A percentile compares a stretch with the other conserved stretches of the same genome.
Evolutionary conservation across 495 filamentous ascomycete genomes (phyloP).

Genomic region (Penicillium soppii): DNA sequence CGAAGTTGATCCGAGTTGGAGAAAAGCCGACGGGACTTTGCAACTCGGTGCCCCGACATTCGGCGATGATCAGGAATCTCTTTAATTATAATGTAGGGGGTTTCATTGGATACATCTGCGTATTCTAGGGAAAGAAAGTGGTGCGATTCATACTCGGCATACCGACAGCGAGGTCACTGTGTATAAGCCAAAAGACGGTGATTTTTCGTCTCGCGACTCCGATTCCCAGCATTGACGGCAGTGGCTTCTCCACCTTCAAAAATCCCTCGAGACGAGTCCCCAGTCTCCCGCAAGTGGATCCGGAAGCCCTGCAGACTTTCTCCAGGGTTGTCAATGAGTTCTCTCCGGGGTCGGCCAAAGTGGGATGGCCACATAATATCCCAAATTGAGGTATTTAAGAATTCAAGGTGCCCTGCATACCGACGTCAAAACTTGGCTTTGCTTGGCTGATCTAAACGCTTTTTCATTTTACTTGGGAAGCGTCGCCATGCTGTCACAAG

Average conservation of each 20-base stretch:
- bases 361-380: not conserved
- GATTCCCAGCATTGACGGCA: not conserved
- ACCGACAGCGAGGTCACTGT: not conserved
- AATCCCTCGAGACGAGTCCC: not conserved
- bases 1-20: not conserved
- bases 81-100: too few relatives aligned
- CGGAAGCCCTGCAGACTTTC: not conserved
- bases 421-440: not conserved
- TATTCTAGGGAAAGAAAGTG: too few relatives aligned
- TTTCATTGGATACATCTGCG: too few relatives aligned
- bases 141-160: not conserved
- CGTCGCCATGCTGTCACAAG: not conserved
- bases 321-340: not conserved
- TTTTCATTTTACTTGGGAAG: not conserved
- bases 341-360: not conserved
- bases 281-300: not conserved
- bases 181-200: not conserved
- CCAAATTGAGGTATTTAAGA: not conserved
- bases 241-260: not conserved
- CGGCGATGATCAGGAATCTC: too few relatives aligned
- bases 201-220: not conserved
- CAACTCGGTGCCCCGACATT: too few relatives aligned
- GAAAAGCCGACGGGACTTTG: too few relatives aligned
- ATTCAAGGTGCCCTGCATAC: not conserved
- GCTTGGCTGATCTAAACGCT: not conserved